Evolutionary conservation across 176 grass and related monocot genomes (phyloP).

Genomic region (Hyparrhenia diplandra): DNA sequence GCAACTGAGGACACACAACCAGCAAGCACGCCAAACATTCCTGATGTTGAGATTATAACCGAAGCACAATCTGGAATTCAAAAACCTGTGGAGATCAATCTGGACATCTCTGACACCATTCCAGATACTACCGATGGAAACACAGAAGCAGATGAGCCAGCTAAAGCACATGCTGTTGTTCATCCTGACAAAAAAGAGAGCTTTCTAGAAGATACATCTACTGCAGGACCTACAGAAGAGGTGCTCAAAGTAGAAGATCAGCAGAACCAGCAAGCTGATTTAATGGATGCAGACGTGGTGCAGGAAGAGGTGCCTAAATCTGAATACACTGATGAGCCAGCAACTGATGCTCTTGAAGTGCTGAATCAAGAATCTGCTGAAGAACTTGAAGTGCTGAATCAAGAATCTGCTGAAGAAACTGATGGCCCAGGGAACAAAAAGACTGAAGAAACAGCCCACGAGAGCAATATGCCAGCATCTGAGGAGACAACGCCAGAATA

Average conservation of each 20-base stretch:
- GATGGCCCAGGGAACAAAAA: not conserved
- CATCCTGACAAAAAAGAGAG: constrained; percentile 16
- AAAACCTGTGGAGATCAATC: constrained; percentile 4
- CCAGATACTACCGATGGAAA: constrained; percentile 16
- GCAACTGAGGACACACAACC: constrained; percentile 12
- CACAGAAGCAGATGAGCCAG: constrained; percentile 15
- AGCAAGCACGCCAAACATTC: not conserved
- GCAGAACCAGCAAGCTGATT: constrained; percentile 10
- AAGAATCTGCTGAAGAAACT: constrained; percentile 31
- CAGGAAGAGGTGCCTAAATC: constrained; percentile 21
- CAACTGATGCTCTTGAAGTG: constrained; percentile 18
- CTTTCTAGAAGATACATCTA: constrained; percentile 11
- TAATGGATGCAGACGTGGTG: not conserved
- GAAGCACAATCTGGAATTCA: constrained; percentile 9
- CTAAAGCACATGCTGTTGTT: not conserved
- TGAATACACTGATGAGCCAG: not conserved
- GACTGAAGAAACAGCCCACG: constrained; percentile 1
- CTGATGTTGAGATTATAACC: constrained; percentile 11
- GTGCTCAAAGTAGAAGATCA: constrained; percentile 13
- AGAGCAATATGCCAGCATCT: constrained; percentile 5
- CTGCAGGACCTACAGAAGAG: constrained; percentile 1
- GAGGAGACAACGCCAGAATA: constrained; percentile 13
- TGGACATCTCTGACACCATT: constrained; percentile 2
- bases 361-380: constrained; percentile 27
- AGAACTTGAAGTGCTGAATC: constrained; percentile 30